Conservation (phyloP, 2,329 filamentous ascomycete genomes). For the Emmonsia crescens region DNA sequence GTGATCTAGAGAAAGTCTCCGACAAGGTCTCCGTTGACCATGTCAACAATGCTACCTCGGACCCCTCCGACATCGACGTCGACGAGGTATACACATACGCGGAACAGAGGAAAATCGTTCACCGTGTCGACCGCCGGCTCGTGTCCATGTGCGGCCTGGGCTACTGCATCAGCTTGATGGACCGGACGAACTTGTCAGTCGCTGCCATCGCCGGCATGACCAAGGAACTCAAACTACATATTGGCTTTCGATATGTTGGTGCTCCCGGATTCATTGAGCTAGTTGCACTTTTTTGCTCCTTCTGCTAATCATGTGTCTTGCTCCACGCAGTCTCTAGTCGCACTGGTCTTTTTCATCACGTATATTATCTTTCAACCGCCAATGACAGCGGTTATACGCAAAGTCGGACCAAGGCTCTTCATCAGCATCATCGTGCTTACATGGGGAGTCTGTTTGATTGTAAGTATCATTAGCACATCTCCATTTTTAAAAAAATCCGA, state of each 20-base stretch:
- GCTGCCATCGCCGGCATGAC: conserved; percentile 55
- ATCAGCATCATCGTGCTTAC: conserved; percentile 14
- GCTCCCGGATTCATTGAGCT: background rate
- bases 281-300: background rate
- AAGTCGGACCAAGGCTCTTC: conserved; percentile 41
- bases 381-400: conserved; percentile 56
- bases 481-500: background rate
- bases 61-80: conserved; percentile 6
- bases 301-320: background rate
- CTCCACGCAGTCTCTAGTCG: conserved; percentile 45
- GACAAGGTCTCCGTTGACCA: conserved; percentile 2
- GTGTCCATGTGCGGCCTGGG: conserved; percentile 52
- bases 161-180: conserved; percentile 69
- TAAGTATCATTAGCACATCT: conserved; percentile 1
- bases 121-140: conserved; percentile 56
- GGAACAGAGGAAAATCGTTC: conserved; percentile 58
- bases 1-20: conserved; percentile 11
- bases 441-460: conserved; percentile 18
- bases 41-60: background rate
- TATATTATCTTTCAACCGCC: conserved; percentile 63
- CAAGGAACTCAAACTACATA: conserved; percentile 19
- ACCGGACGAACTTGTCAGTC: conserved; percentile 64
- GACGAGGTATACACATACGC: conserved; percentile 39
- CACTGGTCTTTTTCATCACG: conserved; percentile 62
- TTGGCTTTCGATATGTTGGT: conserved; percentile 18